Conservation (phyloP, 2,329 filamentous ascomycete genomes). For the Diaporthe helianthi region DNA sequence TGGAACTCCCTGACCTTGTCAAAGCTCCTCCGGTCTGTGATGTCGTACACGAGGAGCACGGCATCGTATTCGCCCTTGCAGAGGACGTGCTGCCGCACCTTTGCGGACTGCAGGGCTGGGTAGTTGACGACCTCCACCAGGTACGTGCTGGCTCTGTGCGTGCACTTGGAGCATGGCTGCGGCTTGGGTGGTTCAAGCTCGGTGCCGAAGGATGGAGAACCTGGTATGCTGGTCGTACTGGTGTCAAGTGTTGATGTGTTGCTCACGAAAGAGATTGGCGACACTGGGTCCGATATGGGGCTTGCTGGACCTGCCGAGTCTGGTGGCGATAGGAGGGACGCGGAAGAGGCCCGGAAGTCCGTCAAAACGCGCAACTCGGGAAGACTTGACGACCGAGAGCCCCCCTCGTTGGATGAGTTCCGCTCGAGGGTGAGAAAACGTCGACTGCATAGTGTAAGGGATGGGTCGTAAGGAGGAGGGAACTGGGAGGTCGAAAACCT, state of each 20-base stretch:
- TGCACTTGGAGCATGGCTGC: slow-evolving; percentile 32
- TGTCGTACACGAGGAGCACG: slow-evolving; percentile 42
- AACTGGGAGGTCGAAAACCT: slow-evolving; percentile 42
- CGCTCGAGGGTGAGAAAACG: slow-evolving; percentile 39
- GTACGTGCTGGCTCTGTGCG: slow-evolving; percentile 37
- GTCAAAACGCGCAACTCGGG: not conserved
- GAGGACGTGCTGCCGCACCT: slow-evolving; percentile 37
- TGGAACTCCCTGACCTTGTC: slow-evolving; percentile 36
- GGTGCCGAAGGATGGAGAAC: not conserved
- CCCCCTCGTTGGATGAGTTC: not conserved
- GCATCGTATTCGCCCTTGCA: slow-evolving; percentile 41
- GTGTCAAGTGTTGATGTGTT: slow-evolving; percentile 9
- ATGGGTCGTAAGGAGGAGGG: slow-evolving; percentile 42
- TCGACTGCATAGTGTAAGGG: slow-evolving; percentile 41
- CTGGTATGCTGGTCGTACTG: slow-evolving; percentile 16
- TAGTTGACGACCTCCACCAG: slow-evolving; percentile 43
- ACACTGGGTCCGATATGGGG: slow-evolving; percentile 25
- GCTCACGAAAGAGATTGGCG: slow-evolving; percentile 1
- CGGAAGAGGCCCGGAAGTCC: not conserved
- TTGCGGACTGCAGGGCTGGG: slow-evolving; percentile 38
- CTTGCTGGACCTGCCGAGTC: slow-evolving; percentile 36
- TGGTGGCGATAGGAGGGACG: slow-evolving; percentile 1
- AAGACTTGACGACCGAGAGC: slow-evolving; percentile 2
- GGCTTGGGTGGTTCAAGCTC: not conserved
- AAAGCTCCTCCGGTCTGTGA: slow-evolving; percentile 38